A percentile compares a stretch with the other conserved stretches of the same genome.
Conservation (phyloP, 2,329 filamentous ascomycete genomes). For the Penicillium concentricum region DNA sequence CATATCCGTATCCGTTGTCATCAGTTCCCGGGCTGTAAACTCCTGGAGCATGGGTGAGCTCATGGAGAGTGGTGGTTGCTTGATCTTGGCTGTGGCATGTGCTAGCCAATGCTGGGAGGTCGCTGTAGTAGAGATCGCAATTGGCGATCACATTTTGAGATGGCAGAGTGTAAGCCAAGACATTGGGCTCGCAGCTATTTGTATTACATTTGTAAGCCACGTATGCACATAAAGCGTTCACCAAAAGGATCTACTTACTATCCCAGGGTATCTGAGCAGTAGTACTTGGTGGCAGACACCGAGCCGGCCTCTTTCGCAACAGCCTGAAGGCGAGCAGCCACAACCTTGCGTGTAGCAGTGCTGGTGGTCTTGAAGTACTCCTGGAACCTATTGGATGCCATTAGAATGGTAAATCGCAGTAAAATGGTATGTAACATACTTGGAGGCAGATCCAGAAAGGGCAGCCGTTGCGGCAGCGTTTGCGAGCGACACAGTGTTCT, state of each 20-base stretch:
- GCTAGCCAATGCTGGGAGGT: conserved; percentile 49
- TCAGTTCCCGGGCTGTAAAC: conserved; percentile 56
- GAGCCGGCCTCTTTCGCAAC: conserved; percentile 58
- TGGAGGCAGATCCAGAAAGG: conserved; percentile 41
- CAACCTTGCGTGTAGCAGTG: conserved; percentile 46
- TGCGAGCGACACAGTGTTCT: conserved; percentile 48
- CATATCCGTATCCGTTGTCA: conserved; percentile 61
- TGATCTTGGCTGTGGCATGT: conserved; percentile 65
- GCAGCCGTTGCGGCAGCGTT: conserved; percentile 55
- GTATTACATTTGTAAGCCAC: not conserved
- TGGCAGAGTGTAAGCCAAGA: conserved; percentile 63
- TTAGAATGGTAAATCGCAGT: not conserved
- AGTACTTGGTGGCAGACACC: conserved; percentile 52
- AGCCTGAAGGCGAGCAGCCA: conserved; percentile 53
- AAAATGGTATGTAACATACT: not conserved
- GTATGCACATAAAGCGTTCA: not conserved
- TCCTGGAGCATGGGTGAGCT: conserved; percentile 62
- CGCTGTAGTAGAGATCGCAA: conserved; percentile 58
- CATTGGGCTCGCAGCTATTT: conserved; percentile 46
- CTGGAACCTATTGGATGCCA: conserved; percentile 9
- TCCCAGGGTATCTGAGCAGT: conserved; percentile 59
- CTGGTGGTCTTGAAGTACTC: conserved; percentile 64
- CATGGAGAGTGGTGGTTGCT: conserved; percentile 64
- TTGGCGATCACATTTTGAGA: conserved; percentile 58
- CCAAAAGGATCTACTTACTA: conserved; percentile 24